phyloP scores from a whole-genome alignment of 176 grass and related monocot genomes.

The Secale cereale region DNA sequence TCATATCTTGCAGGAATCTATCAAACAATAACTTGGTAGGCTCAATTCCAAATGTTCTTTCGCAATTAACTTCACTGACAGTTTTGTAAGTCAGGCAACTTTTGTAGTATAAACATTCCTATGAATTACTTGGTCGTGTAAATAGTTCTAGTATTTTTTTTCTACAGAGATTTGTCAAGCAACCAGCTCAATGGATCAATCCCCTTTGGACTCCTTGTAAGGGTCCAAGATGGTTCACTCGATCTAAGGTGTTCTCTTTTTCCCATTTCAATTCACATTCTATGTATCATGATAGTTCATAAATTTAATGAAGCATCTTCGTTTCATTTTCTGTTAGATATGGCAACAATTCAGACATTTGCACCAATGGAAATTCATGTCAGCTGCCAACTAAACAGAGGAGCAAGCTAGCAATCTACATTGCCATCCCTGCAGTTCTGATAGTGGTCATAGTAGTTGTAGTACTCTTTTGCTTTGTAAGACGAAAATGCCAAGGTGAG shows the following conservation, averaged over 20 bases:
- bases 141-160: not conserved
- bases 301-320: not conserved
- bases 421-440: constrained; percentile 35
- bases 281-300: not conserved
- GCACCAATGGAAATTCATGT: constrained; percentile 35
- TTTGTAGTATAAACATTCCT: not conserved
- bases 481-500: constrained; percentile 27
- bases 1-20: constrained; percentile 41
- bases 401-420: constrained; percentile 31
- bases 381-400: constrained; percentile 11
- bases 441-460: constrained; percentile 14
- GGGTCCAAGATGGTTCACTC: constrained; percentile 37
- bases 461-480: constrained; percentile 21
- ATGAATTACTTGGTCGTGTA: not conserved
- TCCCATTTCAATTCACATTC: not conserved
- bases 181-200: constrained; percentile 48
- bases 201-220: constrained; percentile 38
- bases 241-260: constrained; percentile 28
- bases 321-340: constrained; percentile 21
- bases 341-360: constrained; percentile 43
- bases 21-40: constrained; percentile 70
- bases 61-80: constrained; percentile 26
- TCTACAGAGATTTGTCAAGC: constrained; percentile 49
- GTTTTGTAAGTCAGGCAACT: constrained; percentile 43
- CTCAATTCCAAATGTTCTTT: constrained; percentile 47